These are phyloP conservation scores for Pseudogymnoascus sp. DNA, from an alignment of 2,329 filamentous ascomycete genomes.

Conservation along the genomic window DNA sequence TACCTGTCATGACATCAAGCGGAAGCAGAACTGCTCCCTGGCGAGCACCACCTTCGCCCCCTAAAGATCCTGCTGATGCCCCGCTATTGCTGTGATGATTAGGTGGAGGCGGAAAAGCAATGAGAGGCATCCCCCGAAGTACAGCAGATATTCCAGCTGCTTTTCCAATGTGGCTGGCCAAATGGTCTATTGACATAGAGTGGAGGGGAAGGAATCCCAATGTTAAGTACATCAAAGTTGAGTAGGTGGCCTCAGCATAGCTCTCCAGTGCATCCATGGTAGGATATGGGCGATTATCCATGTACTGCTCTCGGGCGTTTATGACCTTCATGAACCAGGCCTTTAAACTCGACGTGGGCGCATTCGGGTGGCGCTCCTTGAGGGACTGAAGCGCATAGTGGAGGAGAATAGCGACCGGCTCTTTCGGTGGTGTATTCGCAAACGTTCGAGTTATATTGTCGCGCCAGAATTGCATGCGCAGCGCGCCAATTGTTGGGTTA, in stretches of 20 bases:
- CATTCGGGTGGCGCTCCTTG: conserved; percentile 33
- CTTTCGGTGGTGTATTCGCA: conserved; percentile 69
- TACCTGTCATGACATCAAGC: conserved; percentile 79
- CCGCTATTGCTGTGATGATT: conserved; percentile 45
- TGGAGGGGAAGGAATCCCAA: conserved; percentile 70
- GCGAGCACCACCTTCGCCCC: conserved; percentile 26
- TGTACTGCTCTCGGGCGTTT: conserved; percentile 69
- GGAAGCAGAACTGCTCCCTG: conserved; percentile 70
- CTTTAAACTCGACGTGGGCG: conserved; percentile 41
- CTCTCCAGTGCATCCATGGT: conserved; percentile 67
- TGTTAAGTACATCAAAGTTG: conserved; percentile 81
- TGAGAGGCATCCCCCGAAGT: conserved; percentile 74
- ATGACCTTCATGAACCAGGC: conserved; percentile 73
- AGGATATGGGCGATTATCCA: conserved; percentile 75
- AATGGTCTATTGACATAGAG: conserved; percentile 79
- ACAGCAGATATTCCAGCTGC: conserved; percentile 81
- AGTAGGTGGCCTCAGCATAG: conserved; percentile 92
- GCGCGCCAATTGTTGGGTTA: conserved; percentile 72
- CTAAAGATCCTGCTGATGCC: conserved; percentile 31
- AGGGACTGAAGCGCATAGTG: conserved; percentile 61
- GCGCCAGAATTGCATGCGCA: conserved; percentile 94
- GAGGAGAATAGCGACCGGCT: conserved; percentile 82
- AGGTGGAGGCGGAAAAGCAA: conserved; percentile 67
- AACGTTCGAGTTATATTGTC: conserved; percentile 75
- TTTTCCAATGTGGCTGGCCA: conserved; percentile 93